Percentiles rank a stretch among this genome's conserved stretches.
Evolutionary conservation across 176 grass and related monocot species (phyloP).

Genomic region (Oryza australiensis): DNA sequence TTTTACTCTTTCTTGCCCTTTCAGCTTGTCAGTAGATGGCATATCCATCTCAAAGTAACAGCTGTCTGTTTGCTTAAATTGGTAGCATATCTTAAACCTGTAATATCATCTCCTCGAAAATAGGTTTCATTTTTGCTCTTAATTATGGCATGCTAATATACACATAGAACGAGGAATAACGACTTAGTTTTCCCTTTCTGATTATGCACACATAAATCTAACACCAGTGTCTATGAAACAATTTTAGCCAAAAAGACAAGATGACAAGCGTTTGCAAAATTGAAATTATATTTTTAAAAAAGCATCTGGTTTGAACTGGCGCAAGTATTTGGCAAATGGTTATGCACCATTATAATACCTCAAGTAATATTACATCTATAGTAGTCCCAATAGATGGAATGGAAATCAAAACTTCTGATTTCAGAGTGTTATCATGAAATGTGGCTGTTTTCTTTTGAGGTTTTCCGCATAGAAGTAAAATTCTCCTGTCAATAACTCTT

Average conservation of each 20-base stretch:
- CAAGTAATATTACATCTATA: constrained; percentile 3
- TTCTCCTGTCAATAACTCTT: not conserved
- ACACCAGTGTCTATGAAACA: not conserved
- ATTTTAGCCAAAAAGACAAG: not conserved
- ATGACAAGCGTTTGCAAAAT: not conserved
- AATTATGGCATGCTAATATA: not conserved
- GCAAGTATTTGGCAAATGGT: not conserved
- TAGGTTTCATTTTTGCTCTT: not conserved
- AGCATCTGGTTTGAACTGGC: not conserved
- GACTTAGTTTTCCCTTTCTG: not conserved
- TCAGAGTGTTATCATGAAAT: constrained; percentile 6
- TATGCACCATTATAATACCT: not conserved
- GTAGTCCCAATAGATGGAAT: not conserved
- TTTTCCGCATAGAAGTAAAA: not conserved
- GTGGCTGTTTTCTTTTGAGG: not conserved
- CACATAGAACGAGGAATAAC: not conserved
- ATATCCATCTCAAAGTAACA: constrained; percentile 8
- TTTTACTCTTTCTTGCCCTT: constrained; percentile 3
- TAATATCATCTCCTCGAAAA: not conserved
- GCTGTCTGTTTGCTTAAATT: constrained; percentile 6
- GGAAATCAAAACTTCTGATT: not conserved
- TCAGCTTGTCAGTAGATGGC: not conserved
- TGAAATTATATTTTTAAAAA: not conserved
- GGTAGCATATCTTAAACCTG: not conserved
- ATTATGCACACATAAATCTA: not conserved